Conservation (phyloP, 1,139 yeast genomes). For the Saccharomyces hybrid region DNA sequence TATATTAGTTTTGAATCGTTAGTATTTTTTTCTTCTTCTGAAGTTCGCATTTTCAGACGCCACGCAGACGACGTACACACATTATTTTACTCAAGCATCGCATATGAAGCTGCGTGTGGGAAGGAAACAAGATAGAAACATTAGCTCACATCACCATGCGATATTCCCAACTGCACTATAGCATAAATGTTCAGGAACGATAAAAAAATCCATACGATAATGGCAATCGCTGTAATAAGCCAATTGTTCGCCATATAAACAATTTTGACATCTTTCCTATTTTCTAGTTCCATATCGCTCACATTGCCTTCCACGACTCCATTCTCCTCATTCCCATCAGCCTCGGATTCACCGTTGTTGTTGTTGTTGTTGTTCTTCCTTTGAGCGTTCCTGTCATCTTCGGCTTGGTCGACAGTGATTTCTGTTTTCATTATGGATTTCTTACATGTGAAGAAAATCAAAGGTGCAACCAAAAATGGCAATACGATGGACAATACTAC, state of each 20-base stretch:
- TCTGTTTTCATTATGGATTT: slow-evolving; percentile 55
- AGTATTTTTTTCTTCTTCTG: neutral
- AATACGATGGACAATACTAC: slow-evolving; percentile 64
- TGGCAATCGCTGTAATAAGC: slow-evolving; percentile 43
- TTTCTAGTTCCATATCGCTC: slow-evolving; percentile 7
- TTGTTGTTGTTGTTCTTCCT: neutral
- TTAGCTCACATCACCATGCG: slow-evolving; percentile 23
- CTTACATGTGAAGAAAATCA: slow-evolving; percentile 64
- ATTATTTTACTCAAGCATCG: neutral
- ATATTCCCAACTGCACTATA: slow-evolving; percentile 42
- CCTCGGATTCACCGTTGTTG: slow-evolving; percentile 3
- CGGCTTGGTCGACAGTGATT: slow-evolving; percentile 18
- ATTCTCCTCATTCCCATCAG: slow-evolving; percentile 4
- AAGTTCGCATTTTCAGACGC: neutral
- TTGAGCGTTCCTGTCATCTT: slow-evolving; percentile 1
- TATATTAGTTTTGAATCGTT: neutral
- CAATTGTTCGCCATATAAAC: slow-evolving; percentile 55
- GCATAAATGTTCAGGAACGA: slow-evolving; percentile 61
- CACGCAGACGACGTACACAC: neutral
- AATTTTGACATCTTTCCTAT: slow-evolving; percentile 25
- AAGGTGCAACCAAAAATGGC: slow-evolving; percentile 71
- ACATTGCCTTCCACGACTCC: slow-evolving; percentile 5
- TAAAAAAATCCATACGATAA: slow-evolving; percentile 57
- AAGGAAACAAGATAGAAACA: neutral
- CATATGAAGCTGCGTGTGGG: neutral